Evolutionary conservation across 331 rosid genomes (phyloP).

Genomic region (Saraca asoca): DNA sequence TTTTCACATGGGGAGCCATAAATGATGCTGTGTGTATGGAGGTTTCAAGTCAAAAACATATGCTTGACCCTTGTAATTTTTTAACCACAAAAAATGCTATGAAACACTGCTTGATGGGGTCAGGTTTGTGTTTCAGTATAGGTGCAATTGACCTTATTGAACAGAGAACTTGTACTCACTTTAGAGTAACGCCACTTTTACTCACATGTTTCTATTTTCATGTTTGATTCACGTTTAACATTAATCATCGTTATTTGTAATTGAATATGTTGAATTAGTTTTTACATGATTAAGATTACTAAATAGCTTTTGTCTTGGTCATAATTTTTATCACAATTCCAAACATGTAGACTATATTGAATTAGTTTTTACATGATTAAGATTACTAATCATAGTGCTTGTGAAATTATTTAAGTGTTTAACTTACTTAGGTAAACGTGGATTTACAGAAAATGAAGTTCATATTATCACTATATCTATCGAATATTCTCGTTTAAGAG

Average conservation of each 20-base stretch:
- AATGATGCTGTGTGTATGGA: not conserved
- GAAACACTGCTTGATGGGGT: not conserved
- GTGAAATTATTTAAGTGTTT: not conserved
- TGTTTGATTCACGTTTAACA: no score
- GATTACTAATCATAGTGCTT: not conserved
- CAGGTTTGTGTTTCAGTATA: not conserved
- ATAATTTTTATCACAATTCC: no score
- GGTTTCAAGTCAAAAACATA: slow-evolving; percentile 33
- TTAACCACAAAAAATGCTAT: no score
- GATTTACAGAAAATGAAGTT: not conserved
- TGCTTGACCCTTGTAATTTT: not conserved
- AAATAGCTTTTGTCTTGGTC: no score
- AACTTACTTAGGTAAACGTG: not conserved
- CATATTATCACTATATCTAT: not conserved
- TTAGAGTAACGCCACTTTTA: not conserved
- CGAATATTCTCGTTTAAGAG: not conserved
- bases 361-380: no score
- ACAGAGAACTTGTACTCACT: slow-evolving; percentile 21
- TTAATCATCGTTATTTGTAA: no score
- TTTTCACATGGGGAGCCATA: slow-evolving; percentile 37
- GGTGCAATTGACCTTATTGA: slow-evolving; percentile 35
- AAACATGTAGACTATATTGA: no score
- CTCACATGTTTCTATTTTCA: not conserved
- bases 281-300: not conserved
- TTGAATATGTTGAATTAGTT: not conserved